Evolutionary conservation across 352 stramenopile species (phyloP).

Genomic region (Thraustochytrium striatum): DNA sequence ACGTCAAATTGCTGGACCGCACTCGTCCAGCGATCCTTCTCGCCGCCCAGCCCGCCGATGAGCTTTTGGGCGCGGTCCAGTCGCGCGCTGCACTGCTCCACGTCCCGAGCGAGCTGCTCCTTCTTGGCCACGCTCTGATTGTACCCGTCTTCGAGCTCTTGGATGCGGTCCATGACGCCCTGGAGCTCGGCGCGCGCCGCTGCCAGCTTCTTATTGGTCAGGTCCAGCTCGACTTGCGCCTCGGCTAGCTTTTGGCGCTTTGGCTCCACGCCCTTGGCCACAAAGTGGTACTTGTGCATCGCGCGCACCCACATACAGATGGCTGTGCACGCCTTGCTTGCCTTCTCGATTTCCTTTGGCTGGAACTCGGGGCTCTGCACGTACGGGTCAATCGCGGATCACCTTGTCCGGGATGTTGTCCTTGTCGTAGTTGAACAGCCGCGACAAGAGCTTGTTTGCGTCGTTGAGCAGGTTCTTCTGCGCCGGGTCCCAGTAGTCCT

Average conservation of each 20-base stretch:
- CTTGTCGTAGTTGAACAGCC: slow-evolving; percentile 90
- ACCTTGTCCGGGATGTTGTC: slow-evolving; percentile 83
- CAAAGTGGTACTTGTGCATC: slow-evolving; percentile 92
- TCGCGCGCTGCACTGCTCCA: slow-evolving; percentile 86
- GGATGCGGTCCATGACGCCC: slow-evolving; percentile 83
- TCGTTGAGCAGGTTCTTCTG: slow-evolving; percentile 86
- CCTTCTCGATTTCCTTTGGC: slow-evolving; percentile 87
- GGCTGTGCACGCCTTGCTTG: slow-evolving; percentile 82
- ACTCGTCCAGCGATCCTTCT: slow-evolving; percentile 87
- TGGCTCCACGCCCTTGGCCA: slow-evolving; percentile 85
- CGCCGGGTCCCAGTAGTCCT: slow-evolving; percentile 87
- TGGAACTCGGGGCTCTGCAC: slow-evolving; percentile 81
- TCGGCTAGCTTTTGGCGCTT: slow-evolving; percentile 86
- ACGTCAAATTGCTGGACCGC: slow-evolving; percentile 71
- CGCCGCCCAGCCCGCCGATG: slow-evolving; percentile 85
- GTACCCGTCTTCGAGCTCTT: slow-evolving; percentile 75
- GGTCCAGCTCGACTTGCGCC: slow-evolving; percentile 74
- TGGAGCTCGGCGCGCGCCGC: slow-evolving; percentile 83
- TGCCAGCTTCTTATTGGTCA: slow-evolving; percentile 79
- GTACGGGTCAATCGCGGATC: slow-evolving; percentile 81
- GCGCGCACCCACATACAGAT: slow-evolving; percentile 90
- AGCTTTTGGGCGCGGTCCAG: slow-evolving; percentile 85
- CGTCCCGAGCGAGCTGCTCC: slow-evolving; percentile 64
- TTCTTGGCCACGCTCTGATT: slow-evolving; percentile 86
- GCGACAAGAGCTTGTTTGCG: slow-evolving; percentile 78